A percentile compares a stretch with the other conserved stretches of the same genome.
Conservation (phyloP, 1,284 basidiomycete species). For the Exobasidium rhododendri region DNA sequence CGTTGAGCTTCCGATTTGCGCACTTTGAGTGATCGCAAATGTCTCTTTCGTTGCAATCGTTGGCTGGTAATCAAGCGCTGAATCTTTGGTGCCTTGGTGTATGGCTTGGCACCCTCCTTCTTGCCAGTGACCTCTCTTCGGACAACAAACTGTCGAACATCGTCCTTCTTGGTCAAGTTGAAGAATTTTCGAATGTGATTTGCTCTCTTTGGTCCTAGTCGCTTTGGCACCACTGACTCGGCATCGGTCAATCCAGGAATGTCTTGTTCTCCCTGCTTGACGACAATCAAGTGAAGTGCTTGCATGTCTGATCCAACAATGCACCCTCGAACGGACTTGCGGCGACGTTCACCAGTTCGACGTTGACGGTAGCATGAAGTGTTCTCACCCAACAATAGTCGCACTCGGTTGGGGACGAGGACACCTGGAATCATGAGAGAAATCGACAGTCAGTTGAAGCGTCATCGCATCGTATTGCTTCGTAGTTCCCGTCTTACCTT, state of each 20-base stretch:
- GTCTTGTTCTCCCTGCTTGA: conserved; percentile 93
- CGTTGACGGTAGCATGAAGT: conserved; percentile 96
- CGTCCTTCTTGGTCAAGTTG: conserved; percentile 96
- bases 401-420: conserved; percentile 87
- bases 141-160: conserved; percentile 88
- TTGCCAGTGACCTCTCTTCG: conserved; percentile 84
- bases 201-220: conserved; percentile 77
- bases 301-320: conserved; percentile 92
- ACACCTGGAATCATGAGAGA: conserved; percentile 60
- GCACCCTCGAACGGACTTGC: conserved; percentile 97
- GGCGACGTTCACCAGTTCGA: conserved; percentile 91
- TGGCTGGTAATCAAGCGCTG: conserved; percentile 74
- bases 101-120: conserved; percentile 90
- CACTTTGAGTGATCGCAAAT: conserved; percentile 83
- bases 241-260: conserved; percentile 87
- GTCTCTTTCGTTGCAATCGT: conserved; percentile 93
- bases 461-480: too few species aligned
- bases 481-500: conserved; percentile 56
- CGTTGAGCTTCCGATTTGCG: conserved; percentile 85
- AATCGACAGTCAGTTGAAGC: too few species aligned
- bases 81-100: conserved; percentile 89
- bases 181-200: conserved; percentile 87
- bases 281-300: conserved; percentile 87
- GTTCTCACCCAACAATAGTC: conserved; percentile 87
- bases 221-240: conserved; percentile 79